A percentile compares a stretch with the other conserved stretches of the same genome.
phyloP scores from a whole-genome alignment of 2,329 filamentous ascomycete species.

The Phialemoniopsis sp. region DNA sequence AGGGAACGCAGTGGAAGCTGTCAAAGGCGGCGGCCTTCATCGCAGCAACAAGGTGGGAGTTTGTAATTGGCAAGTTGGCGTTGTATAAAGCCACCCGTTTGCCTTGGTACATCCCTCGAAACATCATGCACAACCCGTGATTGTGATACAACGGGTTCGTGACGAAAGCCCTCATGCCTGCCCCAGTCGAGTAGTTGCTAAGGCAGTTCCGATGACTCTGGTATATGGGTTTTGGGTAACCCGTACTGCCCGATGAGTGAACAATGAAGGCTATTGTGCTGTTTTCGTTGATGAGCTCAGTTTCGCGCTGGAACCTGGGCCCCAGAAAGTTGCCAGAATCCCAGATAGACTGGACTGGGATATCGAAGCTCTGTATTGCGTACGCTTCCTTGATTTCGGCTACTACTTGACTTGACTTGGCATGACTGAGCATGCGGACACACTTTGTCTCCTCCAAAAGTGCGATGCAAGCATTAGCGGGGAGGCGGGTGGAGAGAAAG shows the following conservation, averaged over 20 bases:
- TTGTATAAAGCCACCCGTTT: conserved; percentile 44
- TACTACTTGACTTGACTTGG: conserved; percentile 1
- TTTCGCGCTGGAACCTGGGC: conserved; percentile 9
- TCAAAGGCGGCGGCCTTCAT: conserved; percentile 13
- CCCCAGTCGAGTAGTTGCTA: conserved; percentile 36
- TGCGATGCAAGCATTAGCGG: conserved; percentile 42
- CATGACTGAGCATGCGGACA: conserved; percentile 5
- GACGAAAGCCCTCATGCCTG: conserved; percentile 36
- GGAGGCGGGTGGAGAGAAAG: conserved; percentile 49
- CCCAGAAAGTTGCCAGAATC: conserved; percentile 3
- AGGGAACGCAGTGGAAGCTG: conserved; percentile 44
- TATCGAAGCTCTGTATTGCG: conserved; percentile 14
- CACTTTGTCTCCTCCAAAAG: conserved; percentile 38
- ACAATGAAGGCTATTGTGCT: conserved; percentile 20
- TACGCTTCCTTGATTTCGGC: conserved; percentile 17
- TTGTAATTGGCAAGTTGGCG: conserved; percentile 27
- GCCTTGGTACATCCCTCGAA: conserved; percentile 38
- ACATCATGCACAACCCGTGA: conserved; percentile 43
- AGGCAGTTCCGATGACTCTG: conserved; percentile 42
- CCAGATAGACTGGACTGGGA: conserved; percentile 8
- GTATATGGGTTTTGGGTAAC: conserved; percentile 52
- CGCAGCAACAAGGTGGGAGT: too few species aligned
- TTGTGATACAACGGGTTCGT: conserved; percentile 48
- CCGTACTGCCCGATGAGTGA: conserved; percentile 43
- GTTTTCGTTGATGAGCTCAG: conserved; percentile 10